These are phyloP conservation scores for Phascolomyces articulosus DNA, from an alignment of 371 early-diverging fungal genomes.

Conservation along the genomic window DNA sequence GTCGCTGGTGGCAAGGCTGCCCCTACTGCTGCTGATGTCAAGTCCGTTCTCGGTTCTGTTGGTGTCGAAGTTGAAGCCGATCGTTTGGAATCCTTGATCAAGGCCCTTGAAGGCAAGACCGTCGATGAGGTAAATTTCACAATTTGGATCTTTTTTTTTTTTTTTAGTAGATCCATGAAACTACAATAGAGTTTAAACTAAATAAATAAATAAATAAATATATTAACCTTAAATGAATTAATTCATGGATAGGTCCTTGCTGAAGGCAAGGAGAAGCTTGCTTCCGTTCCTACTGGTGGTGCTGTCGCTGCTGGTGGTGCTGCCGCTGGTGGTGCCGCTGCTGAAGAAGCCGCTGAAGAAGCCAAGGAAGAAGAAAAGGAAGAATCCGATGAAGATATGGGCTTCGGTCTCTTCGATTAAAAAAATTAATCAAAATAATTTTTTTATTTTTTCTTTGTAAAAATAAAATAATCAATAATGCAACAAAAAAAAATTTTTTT, in stretches of 20 bases:
- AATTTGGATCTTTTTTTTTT: neutral
- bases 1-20: slow-evolving; percentile 86
- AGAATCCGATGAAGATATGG: slow-evolving; percentile 85
- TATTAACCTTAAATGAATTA: neutral
- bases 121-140: slow-evolving; percentile 66
- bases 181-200: neutral
- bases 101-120: slow-evolving; percentile 88
- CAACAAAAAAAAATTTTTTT: neutral
- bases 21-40: slow-evolving; percentile 85
- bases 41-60: slow-evolving; percentile 86
- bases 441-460: slow-evolving; percentile 1
- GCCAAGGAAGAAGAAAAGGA: slow-evolving; percentile 82
- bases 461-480: too few species aligned
- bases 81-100: slow-evolving; percentile 78
- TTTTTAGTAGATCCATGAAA: too few species aligned
- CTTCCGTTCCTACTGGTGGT: slow-evolving; percentile 92
- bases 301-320: slow-evolving; percentile 74
- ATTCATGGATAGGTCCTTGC: slow-evolving; percentile 68
- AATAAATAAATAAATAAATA: neutral
- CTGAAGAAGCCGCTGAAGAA: slow-evolving; percentile 58
- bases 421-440: slow-evolving; percentile 1
- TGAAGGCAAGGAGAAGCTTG: slow-evolving; percentile 90
- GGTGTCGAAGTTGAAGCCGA: slow-evolving; percentile 90
- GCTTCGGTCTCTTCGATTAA: slow-evolving; percentile 56
- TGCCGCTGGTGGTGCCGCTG: slow-evolving; percentile 54